Evolutionary conservation across 306 rosid species (phyloP).

Genomic region (Dryas octopetala): DNA sequence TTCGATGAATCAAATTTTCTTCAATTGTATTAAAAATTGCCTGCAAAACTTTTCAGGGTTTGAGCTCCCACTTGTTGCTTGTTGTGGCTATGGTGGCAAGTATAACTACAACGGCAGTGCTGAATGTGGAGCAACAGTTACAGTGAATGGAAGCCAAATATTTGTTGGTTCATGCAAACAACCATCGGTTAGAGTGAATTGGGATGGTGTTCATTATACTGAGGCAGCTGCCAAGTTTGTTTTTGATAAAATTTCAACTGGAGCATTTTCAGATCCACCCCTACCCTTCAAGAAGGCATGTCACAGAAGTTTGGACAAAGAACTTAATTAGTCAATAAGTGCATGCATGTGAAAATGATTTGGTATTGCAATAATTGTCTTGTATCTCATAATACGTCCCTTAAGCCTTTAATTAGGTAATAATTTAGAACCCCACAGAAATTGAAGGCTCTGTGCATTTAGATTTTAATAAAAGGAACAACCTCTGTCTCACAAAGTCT

Average conservation of each 20-base stretch:
- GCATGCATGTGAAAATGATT: background rate
- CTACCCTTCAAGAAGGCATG: conserved; percentile 42
- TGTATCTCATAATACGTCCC: too few species aligned
- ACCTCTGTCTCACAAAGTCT: too few species aligned
- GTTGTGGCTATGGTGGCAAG: conserved; percentile 59
- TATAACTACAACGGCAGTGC: conserved; percentile 25
- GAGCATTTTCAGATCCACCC: conserved; percentile 49
- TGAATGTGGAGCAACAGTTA: conserved; percentile 34
- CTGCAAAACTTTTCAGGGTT: conserved; percentile 38
- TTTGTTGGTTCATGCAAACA: conserved; percentile 45
- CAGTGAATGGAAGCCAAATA: conserved; percentile 28
- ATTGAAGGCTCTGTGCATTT: too few species aligned
- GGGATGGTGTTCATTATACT: conserved; percentile 58
- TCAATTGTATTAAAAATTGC: background rate
- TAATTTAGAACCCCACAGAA: too few species aligned
- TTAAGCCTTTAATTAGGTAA: too few species aligned
- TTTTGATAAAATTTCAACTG: conserved; percentile 39
- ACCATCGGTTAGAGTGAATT: conserved; percentile 29
- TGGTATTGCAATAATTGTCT: too few species aligned
- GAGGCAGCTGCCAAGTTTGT: conserved; percentile 50
- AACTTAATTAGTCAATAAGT: background rate
- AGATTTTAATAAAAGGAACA: too few species aligned
- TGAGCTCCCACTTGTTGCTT: conserved; percentile 37
- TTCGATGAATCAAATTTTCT: background rate
- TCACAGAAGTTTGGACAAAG: background rate